Evolutionary conservation across 169 alveolate species (phyloP).

Genomic region (Plasmodium sp.): DNA sequence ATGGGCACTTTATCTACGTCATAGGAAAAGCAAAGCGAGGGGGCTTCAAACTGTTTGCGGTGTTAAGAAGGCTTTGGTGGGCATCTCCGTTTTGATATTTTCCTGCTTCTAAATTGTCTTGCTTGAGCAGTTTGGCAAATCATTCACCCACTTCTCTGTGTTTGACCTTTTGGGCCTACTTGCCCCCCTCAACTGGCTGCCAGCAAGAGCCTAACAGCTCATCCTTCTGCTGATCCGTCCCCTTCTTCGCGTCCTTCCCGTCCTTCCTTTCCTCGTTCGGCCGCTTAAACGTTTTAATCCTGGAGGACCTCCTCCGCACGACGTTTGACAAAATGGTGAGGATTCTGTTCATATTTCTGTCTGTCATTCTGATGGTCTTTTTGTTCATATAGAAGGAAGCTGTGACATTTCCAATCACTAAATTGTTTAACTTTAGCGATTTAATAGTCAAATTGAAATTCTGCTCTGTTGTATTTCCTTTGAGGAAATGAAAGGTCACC

Average conservation of each 20-base stretch:
- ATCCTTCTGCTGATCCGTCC: background rate
- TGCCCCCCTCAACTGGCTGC: constrained; percentile 31
- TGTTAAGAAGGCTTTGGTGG: background rate
- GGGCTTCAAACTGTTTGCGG: background rate
- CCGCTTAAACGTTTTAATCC: constrained; percentile 25
- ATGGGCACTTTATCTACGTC: background rate
- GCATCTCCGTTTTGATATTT: background rate
- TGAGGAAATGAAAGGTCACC: constrained; percentile 62
- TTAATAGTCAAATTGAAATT: constrained; percentile 28
- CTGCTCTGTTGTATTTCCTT: constrained; percentile 30
- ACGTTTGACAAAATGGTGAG: constrained; percentile 29
- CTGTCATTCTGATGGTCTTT: constrained; percentile 32
- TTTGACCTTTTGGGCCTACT: background rate
- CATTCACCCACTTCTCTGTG: background rate
- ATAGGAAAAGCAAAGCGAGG: background rate
- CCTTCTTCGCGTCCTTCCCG: background rate
- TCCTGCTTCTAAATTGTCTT: background rate
- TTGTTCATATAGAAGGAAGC: constrained; percentile 66
- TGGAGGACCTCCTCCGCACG: constrained; percentile 38
- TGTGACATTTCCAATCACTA: constrained; percentile 41
- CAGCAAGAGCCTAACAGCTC: constrained; percentile 64
- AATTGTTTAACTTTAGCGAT: constrained; percentile 18
- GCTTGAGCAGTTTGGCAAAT: background rate
- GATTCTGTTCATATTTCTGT: constrained; percentile 20
- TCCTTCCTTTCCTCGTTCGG: background rate